phyloP scores from a whole-genome alignment of 108 stramenopile genomes.

The Nitzschia sp. region DNA sequence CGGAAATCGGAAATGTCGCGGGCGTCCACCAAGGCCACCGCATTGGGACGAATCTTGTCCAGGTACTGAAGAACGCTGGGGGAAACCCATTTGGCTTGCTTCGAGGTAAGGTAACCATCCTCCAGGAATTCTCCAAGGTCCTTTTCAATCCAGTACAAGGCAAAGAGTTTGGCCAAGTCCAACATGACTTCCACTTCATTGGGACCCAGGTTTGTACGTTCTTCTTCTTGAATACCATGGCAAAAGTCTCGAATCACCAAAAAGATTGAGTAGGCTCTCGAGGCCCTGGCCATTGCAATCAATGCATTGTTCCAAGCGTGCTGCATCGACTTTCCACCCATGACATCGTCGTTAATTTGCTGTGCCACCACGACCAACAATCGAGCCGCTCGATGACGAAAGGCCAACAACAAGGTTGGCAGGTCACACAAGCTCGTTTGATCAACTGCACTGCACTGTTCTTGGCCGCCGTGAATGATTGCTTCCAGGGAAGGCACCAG shows the following conservation, averaged over 20 bases:
- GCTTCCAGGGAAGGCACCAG: slow-evolving; percentile 49
- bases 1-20: slow-evolving; percentile 88
- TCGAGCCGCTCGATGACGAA: slow-evolving; percentile 75
- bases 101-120: slow-evolving; percentile 58
- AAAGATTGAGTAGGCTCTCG: slow-evolving; percentile 76
- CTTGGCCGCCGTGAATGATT: slow-evolving; percentile 24
- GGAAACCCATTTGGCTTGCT: slow-evolving; percentile 54
- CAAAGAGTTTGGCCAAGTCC: slow-evolving; percentile 73
- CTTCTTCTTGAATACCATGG: slow-evolving; percentile 62
- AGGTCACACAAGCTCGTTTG: slow-evolving; percentile 43
- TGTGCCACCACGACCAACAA: slow-evolving; percentile 64
- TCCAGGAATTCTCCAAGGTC: slow-evolving; percentile 86
- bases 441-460: slow-evolving; percentile 23
- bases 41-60: slow-evolving; percentile 74
- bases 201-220: slow-evolving; percentile 17
- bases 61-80: slow-evolving; percentile 52
- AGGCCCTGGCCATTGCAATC: slow-evolving; percentile 73
- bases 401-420: slow-evolving; percentile 50
- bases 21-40: slow-evolving; percentile 90
- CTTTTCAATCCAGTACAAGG: slow-evolving; percentile 87
- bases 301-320: slow-evolving; percentile 85
- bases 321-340: slow-evolving; percentile 41
- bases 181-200: slow-evolving; percentile 44
- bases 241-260: slow-evolving; percentile 72
- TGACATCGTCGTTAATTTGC: slow-evolving; percentile 54